Percentiles rank a stretch among this genome's conserved stretches.
phyloP scores from a whole-genome alignment of 2,329 filamentous ascomycete species.

The Tolypocladium paradoxum region DNA sequence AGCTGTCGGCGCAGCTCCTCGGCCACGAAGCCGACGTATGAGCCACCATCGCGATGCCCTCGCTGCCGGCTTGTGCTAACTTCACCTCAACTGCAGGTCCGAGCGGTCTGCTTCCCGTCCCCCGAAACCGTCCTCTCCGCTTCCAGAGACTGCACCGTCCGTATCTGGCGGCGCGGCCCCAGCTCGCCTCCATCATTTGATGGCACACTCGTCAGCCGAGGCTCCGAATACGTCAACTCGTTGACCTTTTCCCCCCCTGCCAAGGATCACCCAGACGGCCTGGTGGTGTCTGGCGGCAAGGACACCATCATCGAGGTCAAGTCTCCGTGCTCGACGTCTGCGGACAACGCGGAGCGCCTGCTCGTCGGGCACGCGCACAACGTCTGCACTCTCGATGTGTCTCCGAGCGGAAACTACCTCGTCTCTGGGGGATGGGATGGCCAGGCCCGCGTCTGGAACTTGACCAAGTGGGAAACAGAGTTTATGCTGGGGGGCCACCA shows the following conservation, averaged over 20 bases:
- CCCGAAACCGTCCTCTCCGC: conserved; percentile 67
- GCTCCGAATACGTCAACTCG: conserved; percentile 79
- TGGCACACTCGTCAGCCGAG: conserved; percentile 65
- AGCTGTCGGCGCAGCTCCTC: conserved; percentile 79
- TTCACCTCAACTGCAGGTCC: conserved; percentile 52
- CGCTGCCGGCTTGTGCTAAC: neutral
- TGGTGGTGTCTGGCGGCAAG: conserved; percentile 79
- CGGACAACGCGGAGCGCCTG: conserved; percentile 74
- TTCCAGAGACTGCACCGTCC: conserved; percentile 84
- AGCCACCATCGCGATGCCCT: neutral
- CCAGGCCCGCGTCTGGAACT: conserved; percentile 74
- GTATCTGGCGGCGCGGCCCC: conserved; percentile 66
- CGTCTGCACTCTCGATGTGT: conserved; percentile 76
- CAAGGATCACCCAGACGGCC: conserved; percentile 58
- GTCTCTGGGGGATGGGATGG: conserved; percentile 93
- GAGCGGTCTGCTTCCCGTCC: conserved; percentile 69
- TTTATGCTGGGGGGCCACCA: conserved; percentile 64
- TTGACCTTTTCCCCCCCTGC: conserved; percentile 66
- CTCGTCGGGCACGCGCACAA: conserved; percentile 81
- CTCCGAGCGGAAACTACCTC: conserved; percentile 59
- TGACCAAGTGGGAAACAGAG: conserved; percentile 76
- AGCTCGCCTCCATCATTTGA: conserved; percentile 62
- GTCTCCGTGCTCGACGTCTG: conserved; percentile 52
- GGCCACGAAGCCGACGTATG: conserved; percentile 88
- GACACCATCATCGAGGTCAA: conserved; percentile 90